phyloP scores from a whole-genome alignment of 2,329 filamentous ascomycete species.

The Pseudogymnoascus sp. region DNA sequence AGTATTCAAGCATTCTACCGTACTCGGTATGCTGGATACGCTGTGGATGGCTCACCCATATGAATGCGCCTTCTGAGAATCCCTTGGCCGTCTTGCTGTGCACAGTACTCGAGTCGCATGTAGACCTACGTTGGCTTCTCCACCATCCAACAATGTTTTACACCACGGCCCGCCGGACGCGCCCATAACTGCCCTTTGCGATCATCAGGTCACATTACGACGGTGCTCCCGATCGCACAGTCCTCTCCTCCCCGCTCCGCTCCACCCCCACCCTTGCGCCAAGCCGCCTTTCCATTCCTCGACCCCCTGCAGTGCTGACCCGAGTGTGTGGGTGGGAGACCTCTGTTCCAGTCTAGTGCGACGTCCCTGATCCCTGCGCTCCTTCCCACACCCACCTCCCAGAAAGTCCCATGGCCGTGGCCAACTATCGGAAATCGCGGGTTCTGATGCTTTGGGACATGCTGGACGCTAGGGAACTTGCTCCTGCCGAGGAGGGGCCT shows the following conservation, averaged over 20 bases:
- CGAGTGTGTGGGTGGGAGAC: not conserved
- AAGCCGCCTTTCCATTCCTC: not conserved
- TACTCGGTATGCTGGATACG: not conserved
- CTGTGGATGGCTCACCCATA: not conserved
- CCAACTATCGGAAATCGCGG: not conserved
- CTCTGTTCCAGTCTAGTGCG: not conserved
- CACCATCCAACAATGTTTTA: not conserved
- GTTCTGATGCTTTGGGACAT: not conserved
- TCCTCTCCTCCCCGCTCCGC: not conserved
- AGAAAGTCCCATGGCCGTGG: not conserved
- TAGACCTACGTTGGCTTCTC: not conserved
- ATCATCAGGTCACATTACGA: not conserved
- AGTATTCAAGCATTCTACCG: not conserved
- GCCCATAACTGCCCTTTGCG: constrained; percentile 1
- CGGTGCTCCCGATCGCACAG: not conserved
- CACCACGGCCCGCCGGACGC: constrained; percentile 1
- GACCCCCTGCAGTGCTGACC: not conserved
- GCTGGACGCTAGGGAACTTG: not conserved
- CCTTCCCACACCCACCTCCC: not conserved
- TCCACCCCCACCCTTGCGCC: constrained; percentile 1
- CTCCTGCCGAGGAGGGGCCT: not conserved
- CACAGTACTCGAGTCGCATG: not conserved
- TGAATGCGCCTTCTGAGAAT: not conserved
- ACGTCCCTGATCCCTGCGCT: not conserved
- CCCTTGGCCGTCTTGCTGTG: not conserved